Conservation (phyloP, 1,284 basidiomycete genomes). For the Boletellus deceptivus region DNA sequence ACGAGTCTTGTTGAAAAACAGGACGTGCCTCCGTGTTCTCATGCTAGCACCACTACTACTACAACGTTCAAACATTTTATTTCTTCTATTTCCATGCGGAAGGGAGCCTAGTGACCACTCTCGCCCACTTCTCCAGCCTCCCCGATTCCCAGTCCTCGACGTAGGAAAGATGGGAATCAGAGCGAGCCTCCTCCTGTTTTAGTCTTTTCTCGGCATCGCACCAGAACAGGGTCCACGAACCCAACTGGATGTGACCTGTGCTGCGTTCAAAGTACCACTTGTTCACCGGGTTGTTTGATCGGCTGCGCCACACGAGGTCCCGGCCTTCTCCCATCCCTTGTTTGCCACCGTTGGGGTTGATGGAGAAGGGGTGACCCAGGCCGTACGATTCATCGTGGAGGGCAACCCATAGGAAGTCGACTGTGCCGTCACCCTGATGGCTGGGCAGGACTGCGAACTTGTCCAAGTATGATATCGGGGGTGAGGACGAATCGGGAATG, state of each 20-base stretch:
- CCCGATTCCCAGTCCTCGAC: slow-evolving; percentile 83
- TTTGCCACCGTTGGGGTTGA: slow-evolving; percentile 93
- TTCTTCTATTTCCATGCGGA: slow-evolving; percentile 67
- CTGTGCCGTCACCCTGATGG: slow-evolving; percentile 97
- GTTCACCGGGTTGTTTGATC: slow-evolving; percentile 94
- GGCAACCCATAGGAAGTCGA: slow-evolving; percentile 99
- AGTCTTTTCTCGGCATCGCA: slow-evolving; percentile 91
- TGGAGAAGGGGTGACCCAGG: slow-evolving; percentile 88
- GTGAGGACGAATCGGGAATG: slow-evolving; percentile 33
- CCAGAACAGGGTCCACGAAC: slow-evolving; percentile 94
- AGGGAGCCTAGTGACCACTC: slow-evolving; percentile 73
- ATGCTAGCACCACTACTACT: background rate
- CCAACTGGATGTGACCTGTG: slow-evolving; percentile 85
- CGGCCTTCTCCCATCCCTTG: slow-evolving; percentile 86
- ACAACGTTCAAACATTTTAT: background rate
- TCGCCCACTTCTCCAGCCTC: slow-evolving; percentile 72
- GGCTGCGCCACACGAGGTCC: slow-evolving; percentile 94
- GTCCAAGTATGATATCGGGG: slow-evolving; percentile 89
- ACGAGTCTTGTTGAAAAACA: slow-evolving; percentile 6
- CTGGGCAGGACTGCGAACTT: slow-evolving; percentile 97
- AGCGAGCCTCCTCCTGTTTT: slow-evolving; percentile 62
- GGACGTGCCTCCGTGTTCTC: background rate
- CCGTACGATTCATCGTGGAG: slow-evolving; percentile 98
- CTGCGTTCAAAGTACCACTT: slow-evolving; percentile 99
- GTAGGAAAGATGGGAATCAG: slow-evolving; percentile 62